Percentiles rank a stretch among this genome's conserved stretches.
phyloP scores from a whole-genome alignment of 108 stramenopile species.

The Cyclostephanos invisitatus region DNA sequence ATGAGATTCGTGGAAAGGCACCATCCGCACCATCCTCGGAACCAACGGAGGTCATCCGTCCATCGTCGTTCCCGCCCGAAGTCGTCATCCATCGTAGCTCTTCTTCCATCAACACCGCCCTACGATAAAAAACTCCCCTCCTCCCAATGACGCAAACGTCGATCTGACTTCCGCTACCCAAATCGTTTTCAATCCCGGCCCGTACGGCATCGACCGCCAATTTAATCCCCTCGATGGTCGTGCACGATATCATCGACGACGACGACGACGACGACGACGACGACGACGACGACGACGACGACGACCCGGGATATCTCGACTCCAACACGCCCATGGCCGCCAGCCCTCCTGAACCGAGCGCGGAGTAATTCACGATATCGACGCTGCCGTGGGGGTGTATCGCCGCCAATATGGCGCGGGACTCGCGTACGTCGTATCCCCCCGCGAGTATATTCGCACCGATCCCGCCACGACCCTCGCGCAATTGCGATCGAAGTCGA shows the following conservation, averaged over 20 bases:
- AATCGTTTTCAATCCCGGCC: no score
- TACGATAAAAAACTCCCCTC: conserved; percentile 35
- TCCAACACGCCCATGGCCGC: conserved; percentile 84
- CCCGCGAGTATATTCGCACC: conserved; percentile 81
- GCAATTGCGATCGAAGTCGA: conserved; percentile 59
- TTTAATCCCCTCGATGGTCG: no score
- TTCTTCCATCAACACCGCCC: conserved; percentile 40
- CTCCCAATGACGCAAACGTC: no score
- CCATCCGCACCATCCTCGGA: not conserved
- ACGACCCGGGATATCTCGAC: conserved; percentile 39
- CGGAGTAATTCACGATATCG: conserved; percentile 76
- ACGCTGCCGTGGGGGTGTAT: conserved; percentile 85
- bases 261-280: conserved; percentile 35
- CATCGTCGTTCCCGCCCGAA: not conserved
- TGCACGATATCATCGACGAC: no score
- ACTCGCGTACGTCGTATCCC: conserved; percentile 50
- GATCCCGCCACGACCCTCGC: conserved; percentile 50
- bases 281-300: conserved; percentile 18
- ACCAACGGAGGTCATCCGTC: not conserved
- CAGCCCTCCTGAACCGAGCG: conserved; percentile 83
- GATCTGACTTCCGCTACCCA: no score
- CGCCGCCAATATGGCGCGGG: conserved; percentile 56
- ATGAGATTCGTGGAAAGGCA: not conserved
- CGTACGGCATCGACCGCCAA: no score
- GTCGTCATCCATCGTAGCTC: conserved; percentile 20